A percentile compares a stretch with the other conserved stretches of the same genome.
phyloP scores from a whole-genome alignment of 2,329 filamentous ascomycete species.

The Botrytis fabae region DNA sequence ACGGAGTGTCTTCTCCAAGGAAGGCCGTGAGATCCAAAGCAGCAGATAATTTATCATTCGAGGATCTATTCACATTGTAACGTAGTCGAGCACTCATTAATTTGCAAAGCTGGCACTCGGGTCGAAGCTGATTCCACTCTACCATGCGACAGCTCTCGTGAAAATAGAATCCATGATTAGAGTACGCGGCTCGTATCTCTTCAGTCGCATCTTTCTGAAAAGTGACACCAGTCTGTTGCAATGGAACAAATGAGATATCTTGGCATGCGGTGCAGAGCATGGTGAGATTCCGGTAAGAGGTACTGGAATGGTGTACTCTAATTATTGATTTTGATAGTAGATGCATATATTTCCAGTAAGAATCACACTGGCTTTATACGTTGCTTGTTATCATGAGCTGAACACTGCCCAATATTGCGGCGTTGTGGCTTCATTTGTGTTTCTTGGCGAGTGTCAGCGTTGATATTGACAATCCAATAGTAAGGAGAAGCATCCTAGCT shows the following conservation, averaged over 20 bases:
- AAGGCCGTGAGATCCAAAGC: background rate
- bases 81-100: background rate
- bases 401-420: background rate
- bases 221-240: background rate
- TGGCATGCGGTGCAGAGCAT: background rate
- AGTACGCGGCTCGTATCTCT: background rate
- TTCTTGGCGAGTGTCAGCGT: background rate
- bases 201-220: background rate
- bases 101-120: background rate
- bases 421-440: background rate
- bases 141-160: background rate
- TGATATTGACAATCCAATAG: background rate
- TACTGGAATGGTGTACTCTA: background rate
- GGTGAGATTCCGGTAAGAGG: no score
- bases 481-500: background rate
- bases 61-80: background rate
- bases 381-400: background rate
- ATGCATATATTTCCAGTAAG: accelerated
- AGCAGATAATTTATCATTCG: background rate
- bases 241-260: background rate
- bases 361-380: background rate
- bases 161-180: background rate
- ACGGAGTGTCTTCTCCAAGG: background rate
- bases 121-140: background rate
- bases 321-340: accelerated